Evolutionary conservation across 1,284 basidiomycete genomes (phyloP).

Genomic region (Xerocomus nothofagi): DNA sequence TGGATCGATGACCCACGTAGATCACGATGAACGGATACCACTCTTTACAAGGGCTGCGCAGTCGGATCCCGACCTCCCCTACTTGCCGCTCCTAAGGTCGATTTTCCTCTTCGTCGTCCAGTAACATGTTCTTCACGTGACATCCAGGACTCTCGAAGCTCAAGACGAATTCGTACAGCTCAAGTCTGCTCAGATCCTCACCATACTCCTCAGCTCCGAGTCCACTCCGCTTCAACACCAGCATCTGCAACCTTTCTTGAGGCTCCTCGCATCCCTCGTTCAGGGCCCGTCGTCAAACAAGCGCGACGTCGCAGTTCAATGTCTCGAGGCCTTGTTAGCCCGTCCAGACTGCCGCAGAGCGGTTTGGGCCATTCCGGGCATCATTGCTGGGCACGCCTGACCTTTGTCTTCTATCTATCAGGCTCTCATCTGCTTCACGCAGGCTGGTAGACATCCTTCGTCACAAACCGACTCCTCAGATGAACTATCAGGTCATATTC

Average conservation of each 20-base stretch:
- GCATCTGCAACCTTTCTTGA: constrained; percentile 68
- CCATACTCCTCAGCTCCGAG: constrained; percentile 77
- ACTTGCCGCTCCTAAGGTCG: constrained; percentile 80
- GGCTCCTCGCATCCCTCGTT: constrained; percentile 62
- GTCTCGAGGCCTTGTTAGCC: constrained; percentile 83
- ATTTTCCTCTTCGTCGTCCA: not conserved
- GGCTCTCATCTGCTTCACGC: not conserved
- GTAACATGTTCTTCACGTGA: constrained; percentile 1
- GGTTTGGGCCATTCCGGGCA: constrained; percentile 68
- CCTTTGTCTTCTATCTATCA: not conserved
- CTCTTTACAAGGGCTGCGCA: constrained; percentile 65
- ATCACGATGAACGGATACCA: constrained; percentile 77
- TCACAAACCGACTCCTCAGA: constrained; percentile 80
- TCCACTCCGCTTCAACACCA: constrained; percentile 51
- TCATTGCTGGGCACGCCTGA: constrained; percentile 59
- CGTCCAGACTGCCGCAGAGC: constrained; percentile 75
- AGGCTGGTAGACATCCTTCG: constrained; percentile 81
- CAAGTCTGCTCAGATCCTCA: constrained; percentile 86
- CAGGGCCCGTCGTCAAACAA: constrained; percentile 65
- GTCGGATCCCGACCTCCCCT: constrained; percentile 79
- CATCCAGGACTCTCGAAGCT: constrained; percentile 70
- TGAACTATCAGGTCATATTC: constrained; percentile 91
- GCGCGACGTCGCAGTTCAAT: constrained; percentile 89
- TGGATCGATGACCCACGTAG: constrained; percentile 38
- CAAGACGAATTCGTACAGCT: constrained; percentile 94